A percentile compares a stretch with the other conserved stretches of the same genome.
Conservation (phyloP, 108 stramenopile genomes). For the Nannochloropsis salina region DNA sequence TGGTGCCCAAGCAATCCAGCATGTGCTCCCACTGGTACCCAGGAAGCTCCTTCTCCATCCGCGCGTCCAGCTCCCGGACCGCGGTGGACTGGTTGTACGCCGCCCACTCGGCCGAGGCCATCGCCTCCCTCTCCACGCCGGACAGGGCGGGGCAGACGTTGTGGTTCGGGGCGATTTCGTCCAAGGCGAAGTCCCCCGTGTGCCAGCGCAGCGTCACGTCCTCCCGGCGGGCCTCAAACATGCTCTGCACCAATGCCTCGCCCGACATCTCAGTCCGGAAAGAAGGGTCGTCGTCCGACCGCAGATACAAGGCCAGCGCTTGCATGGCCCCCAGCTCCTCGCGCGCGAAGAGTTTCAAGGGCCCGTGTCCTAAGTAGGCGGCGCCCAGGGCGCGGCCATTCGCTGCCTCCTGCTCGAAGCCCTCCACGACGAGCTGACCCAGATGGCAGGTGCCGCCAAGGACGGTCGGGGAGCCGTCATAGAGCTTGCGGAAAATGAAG, state of each 20-base stretch:
- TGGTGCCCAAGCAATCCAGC: constrained; percentile 52
- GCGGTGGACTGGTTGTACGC: constrained; percentile 1
- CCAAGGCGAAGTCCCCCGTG: constrained; percentile 46
- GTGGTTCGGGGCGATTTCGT: constrained; percentile 40
- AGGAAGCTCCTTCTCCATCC: constrained; percentile 27
- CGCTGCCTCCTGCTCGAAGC: constrained; percentile 46
- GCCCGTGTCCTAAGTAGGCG: constrained; percentile 39
- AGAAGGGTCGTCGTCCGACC: constrained; percentile 47
- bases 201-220: constrained; percentile 43
- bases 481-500: constrained; percentile 47
- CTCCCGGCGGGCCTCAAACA: constrained; percentile 40
- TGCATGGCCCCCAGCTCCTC: constrained; percentile 31
- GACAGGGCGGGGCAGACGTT: constrained; percentile 40
- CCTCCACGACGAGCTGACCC: constrained; percentile 50
- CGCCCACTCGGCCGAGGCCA: constrained; percentile 18
- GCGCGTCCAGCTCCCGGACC: constrained; percentile 22
- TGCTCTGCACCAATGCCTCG: constrained; percentile 36
- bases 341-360: constrained; percentile 34
- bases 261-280: constrained; percentile 53
- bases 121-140: constrained; percentile 36
- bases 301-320: constrained; percentile 39
- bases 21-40: constrained; percentile 34
- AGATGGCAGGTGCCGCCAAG: constrained; percentile 48
- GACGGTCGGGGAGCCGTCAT: constrained; percentile 47
- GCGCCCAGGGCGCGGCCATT: constrained; percentile 41